phyloP scores from a whole-genome alignment of 1,139 yeast genomes.

The Yamadazyma membranifaciens region DNA sequence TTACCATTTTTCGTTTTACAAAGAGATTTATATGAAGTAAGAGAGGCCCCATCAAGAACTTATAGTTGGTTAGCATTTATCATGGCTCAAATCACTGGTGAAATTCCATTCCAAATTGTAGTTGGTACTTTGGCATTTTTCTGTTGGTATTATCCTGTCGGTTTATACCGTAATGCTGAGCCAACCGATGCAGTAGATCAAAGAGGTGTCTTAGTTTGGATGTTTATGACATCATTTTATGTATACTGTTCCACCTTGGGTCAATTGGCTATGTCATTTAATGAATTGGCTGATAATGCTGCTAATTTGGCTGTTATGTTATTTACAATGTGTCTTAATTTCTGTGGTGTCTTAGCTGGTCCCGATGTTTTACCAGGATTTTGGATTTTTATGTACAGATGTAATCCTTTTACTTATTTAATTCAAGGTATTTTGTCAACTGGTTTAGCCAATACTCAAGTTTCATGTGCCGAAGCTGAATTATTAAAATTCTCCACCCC shows the following conservation, averaged over 20 bases:
- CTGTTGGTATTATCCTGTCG: constrained; percentile 45
- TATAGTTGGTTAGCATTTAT: constrained; percentile 50
- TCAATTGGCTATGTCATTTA: constrained; percentile 60
- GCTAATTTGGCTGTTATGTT: constrained; percentile 64
- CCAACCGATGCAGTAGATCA: constrained; percentile 26
- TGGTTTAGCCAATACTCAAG: constrained; percentile 26
- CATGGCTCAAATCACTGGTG: constrained; percentile 34
- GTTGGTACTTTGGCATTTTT: constrained; percentile 36
- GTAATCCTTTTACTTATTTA: constrained; percentile 68
- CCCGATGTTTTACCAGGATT: constrained; percentile 49
- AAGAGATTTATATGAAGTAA: constrained; percentile 81
- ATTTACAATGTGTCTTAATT: constrained; percentile 60
- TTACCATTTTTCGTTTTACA: constrained; percentile 69
- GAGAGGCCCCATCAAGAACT: constrained; percentile 75
- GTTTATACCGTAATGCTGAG: constrained; percentile 33
- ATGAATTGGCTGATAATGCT: constrained; percentile 69
- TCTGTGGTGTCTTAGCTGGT: constrained; percentile 80
- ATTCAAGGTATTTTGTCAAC: constrained; percentile 39
- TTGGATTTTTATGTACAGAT: constrained; percentile 61
- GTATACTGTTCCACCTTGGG: constrained; percentile 65
- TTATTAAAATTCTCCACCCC: constrained; percentile 26
- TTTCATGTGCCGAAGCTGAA: constrained; percentile 28
- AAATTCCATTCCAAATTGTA: constrained; percentile 33
- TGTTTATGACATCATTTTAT: constrained; percentile 53
- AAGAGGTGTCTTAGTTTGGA: constrained; percentile 70